A percentile compares a stretch with the other conserved stretches of the same genome.
Evolutionary conservation across 306 rosid genomes (phyloP).

Genomic region (Acacia crassicarpa): DNA sequence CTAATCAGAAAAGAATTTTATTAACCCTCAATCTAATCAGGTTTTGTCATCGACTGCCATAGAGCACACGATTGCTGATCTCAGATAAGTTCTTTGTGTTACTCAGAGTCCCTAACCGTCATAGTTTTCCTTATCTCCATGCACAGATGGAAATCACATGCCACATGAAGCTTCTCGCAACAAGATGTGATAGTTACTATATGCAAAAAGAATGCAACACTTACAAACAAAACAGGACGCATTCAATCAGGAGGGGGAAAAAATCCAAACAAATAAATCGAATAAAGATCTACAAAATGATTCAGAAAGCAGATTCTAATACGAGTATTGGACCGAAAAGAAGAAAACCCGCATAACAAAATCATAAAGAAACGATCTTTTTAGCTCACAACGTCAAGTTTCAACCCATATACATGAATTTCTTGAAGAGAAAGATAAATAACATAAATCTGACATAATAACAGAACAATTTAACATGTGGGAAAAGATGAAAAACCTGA

Average conservation of each 20-base stretch:
- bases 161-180: not conserved
- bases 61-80: constrained; percentile 13
- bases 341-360: constrained; percentile 12
- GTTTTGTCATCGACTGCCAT: not conserved
- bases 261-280: constrained; percentile 1
- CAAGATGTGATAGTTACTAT: not conserved
- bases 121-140: constrained; percentile 28
- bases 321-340: not conserved
- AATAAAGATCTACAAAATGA: constrained; percentile 29
- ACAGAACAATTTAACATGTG: not conserved
- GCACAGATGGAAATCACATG: constrained; percentile 25
- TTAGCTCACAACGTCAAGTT: constrained; percentile 25
- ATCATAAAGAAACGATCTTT: constrained; percentile 44
- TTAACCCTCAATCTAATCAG: constrained; percentile 13
- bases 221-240: constrained; percentile 1
- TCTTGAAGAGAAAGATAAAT: not conserved
- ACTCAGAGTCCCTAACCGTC: not conserved
- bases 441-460: not conserved
- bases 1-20: constrained; percentile 1
- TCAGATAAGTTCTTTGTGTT: not conserved
- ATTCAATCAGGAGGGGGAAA: not conserved
- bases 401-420: constrained; percentile 23
- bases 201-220: not conserved
- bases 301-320: constrained; percentile 28
- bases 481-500: constrained; percentile 49